Evolutionary conservation across 306 rosid species (phyloP), one percentile per base, ranked within the genome.

Genomic region (Dryas drummondii): DNA sequence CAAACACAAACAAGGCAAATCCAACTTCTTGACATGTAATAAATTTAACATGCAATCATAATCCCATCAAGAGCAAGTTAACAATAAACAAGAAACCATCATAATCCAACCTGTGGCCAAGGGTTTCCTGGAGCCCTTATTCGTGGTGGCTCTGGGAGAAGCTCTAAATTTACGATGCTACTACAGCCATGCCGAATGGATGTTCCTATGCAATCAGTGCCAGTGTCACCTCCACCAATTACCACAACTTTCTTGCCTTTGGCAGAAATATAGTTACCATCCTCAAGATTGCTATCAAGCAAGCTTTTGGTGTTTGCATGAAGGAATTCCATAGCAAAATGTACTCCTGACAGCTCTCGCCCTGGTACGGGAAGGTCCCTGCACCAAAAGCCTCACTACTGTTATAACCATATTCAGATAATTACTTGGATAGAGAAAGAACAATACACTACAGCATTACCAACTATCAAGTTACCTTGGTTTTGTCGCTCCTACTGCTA

Each of bases 351-450:
- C 46, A 96, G 82, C 80, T 92, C 97, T 56, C 99, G 84, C 63
- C 98, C 99, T 9, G 97, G 93, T 47, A 92, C 97, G n/a, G 94
- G 90, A 80, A 96, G 99, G 81, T 96, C 99, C 91, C 99, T 96
- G 86, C 68, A 80, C 67, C 27, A 74, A 12, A 57, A 40, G 4
- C 3, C 42, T 32, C 45, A 59, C 11, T 63, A 65, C 12, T 46
- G 42, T 66, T 72, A 32, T 1, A 17, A 63, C 19, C 58, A 77
- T 66, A 11, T 51, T 52, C 32, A 70, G 50, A 41, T 32, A 42
- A 14, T 8, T 22, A 26, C 6, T 11, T 47, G 47, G 32, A 15
- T 16, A 32, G 37, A 47, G 60, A 57, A 19, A 27, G 8, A 16
- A 32, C 12, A 4, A 9, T 40, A 14, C 4, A 61, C 11, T 12